phyloP scores from a whole-genome alignment of 2,329 filamentous ascomycete genomes.

The Pseudogymnoascus sp. region DNA sequence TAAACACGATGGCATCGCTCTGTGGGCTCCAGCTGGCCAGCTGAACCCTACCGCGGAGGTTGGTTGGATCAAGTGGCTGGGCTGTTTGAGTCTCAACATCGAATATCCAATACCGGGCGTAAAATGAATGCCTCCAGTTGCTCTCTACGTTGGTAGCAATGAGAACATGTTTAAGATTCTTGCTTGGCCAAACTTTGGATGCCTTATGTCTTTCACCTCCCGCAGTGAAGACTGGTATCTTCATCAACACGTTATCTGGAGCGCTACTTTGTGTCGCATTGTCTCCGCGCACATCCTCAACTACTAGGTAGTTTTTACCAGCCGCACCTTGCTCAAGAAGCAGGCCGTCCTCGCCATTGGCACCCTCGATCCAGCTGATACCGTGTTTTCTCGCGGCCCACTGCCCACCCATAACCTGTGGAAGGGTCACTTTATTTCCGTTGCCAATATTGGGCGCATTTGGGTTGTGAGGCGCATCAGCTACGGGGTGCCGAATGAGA shows the following conservation, averaged over 20 bases:
- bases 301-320: slow-evolving; percentile 68
- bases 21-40: slow-evolving; percentile 83
- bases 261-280: slow-evolving; percentile 35
- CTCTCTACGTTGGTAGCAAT: slow-evolving; percentile 63
- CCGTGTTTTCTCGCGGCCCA: slow-evolving; percentile 57
- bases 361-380: slow-evolving; percentile 70
- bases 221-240: slow-evolving; percentile 53
- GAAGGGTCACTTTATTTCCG: slow-evolving; percentile 65
- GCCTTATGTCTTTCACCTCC: slow-evolving; percentile 49
- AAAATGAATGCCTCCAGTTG: slow-evolving; percentile 87
- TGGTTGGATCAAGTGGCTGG: slow-evolving; percentile 66
- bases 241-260: slow-evolving; percentile 61
- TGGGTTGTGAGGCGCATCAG: slow-evolving; percentile 59
- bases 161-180: slow-evolving; percentile 77
- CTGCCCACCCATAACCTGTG: slow-evolving; percentile 58
- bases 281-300: slow-evolving; percentile 70
- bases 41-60: slow-evolving; percentile 61
- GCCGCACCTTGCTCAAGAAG: slow-evolving; percentile 62
- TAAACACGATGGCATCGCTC: slow-evolving; percentile 83
- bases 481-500: slow-evolving; percentile 50
- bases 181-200: slow-evolving; percentile 62
- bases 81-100: slow-evolving; percentile 74
- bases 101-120: slow-evolving; percentile 82
- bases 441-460: slow-evolving; percentile 53
- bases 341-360: slow-evolving; percentile 72